Conservation (phyloP, 2,329 filamentous ascomycete genomes). For the Penicillium italicum region DNA sequence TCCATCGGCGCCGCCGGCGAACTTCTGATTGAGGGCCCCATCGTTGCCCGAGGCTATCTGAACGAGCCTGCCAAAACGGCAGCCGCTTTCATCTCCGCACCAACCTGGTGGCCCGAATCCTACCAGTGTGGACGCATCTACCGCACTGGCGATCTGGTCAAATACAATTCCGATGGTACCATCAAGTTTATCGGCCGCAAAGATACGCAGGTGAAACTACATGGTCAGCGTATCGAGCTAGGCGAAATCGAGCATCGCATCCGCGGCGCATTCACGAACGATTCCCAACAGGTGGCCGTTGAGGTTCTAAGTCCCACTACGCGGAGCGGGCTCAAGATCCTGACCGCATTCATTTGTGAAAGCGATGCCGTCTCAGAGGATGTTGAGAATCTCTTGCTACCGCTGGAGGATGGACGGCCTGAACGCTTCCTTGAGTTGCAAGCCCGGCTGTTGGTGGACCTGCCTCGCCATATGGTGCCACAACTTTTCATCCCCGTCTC, state of each 20-base stretch:
- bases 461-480: constrained; percentile 1
- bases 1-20: not conserved
- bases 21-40: not conserved
- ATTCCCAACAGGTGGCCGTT: not conserved
- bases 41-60: not conserved
- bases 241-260: constrained; percentile 1
- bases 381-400: not conserved
- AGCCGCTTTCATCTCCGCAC: not conserved
- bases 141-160: not conserved
- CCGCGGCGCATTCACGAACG: not conserved
- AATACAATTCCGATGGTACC: not conserved
- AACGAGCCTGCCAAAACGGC: not conserved
- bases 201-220: not conserved
- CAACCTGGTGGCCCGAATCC: not conserved
- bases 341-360: constrained; percentile 2
- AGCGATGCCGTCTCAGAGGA: not conserved
- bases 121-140: not conserved
- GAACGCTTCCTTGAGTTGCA: constrained; percentile 1
- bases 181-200: not conserved
- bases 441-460: not conserved
- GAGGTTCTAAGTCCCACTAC: not conserved
- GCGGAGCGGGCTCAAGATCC: not conserved
- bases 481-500: not conserved
- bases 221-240: not conserved
- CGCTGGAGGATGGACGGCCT: not conserved